Conservation (phyloP, 441 rosid species). For the Erysimum pusillum region DNA sequence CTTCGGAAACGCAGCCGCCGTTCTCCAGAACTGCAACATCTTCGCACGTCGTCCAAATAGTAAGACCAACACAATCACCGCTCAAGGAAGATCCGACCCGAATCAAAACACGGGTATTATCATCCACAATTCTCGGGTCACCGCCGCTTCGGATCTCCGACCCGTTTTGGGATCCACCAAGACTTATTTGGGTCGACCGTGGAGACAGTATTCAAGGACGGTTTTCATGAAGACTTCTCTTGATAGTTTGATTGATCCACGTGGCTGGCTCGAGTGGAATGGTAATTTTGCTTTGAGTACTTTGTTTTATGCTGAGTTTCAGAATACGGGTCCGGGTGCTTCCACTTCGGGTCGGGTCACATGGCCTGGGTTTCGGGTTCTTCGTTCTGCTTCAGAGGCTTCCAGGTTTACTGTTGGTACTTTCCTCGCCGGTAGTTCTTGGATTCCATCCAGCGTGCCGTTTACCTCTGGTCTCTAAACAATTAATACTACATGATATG, state of each 20-base stretch:
- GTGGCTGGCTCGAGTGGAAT: constrained; percentile 72
- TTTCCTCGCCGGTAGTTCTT: constrained; percentile 61
- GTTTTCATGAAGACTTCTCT: constrained; percentile 63
- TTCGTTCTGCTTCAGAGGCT: constrained; percentile 56
- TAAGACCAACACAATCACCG: constrained; percentile 61
- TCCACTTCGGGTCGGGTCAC: constrained; percentile 54
- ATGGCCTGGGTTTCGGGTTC: constrained; percentile 61
- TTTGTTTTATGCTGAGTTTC: constrained; percentile 67
- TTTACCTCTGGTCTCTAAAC: constrained; percentile 60
- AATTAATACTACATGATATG: background rate
- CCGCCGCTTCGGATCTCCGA: constrained; percentile 63
- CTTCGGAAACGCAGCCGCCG: constrained; percentile 73
- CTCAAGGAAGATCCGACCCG: constrained; percentile 72
- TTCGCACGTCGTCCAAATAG: constrained; percentile 58
- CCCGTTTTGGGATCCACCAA: constrained; percentile 58
- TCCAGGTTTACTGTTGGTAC: constrained; percentile 57
- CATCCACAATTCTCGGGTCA: constrained; percentile 63
- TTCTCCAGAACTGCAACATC: constrained; percentile 70
- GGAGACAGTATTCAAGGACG: constrained; percentile 65
- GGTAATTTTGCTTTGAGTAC: constrained; percentile 63
- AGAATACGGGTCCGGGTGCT: constrained; percentile 65
- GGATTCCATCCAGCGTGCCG: constrained; percentile 67
- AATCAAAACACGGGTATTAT: constrained; percentile 75
- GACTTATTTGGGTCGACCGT: constrained; percentile 72
- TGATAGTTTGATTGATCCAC: constrained; percentile 59